Base-by-base conservation (phyloP, 805 yeast genomes). In the Kodamaea jinghongensis region DNA sequence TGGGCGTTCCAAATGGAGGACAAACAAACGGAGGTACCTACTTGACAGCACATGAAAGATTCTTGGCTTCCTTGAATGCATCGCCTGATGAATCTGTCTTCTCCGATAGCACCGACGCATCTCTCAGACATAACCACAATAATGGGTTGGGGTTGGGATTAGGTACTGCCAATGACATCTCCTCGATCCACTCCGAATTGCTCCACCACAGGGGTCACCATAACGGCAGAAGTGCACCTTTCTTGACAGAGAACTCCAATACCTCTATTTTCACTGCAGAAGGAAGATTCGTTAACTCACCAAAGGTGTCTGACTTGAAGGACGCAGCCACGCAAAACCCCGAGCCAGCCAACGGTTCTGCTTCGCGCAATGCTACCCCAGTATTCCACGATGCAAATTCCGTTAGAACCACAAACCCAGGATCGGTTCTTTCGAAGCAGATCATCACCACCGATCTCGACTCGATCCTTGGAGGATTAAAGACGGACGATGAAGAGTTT, bases 141-240 rank as follows among this genome's bases (percentile, higher is more conserved):
- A 38, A 38, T 17, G 41, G 42, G 14, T 38, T 22, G n/a, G 51
- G 50, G 8, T 29, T 58, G 30, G 74, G 74, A 1, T 47, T 68
- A 29, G 74, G 74, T 9, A 63, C 56, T n/a, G 62, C 65, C 9
- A 60, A 61, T 28, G 74, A 68, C 42, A 68, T 68, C 15, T 54
- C 63, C 4, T 65, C 71, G 3, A 68, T 68, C 32, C 69, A 67
- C 40, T 63, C 70, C 2, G 72, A 65, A 31, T 41, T 60, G 14
- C 36, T 31, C 12, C 28, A 31, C 36, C 25, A 31, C 20, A 31
- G 42, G 14, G 28, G 13, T 8, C 16, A 17, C 16, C 34, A 31
- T 22, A 31, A 11, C 4, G 23, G 28, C 13, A 37, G 40, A 26
- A 10, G 12, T 26, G 37, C 30, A 3, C 20, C 37, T 6, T 17